A percentile compares a stretch with the other conserved stretches of the same genome.
Evolutionary conservation across 192 early-diverging fungal species (phyloP).

Genomic region (Backusella tarrabulga): DNA sequence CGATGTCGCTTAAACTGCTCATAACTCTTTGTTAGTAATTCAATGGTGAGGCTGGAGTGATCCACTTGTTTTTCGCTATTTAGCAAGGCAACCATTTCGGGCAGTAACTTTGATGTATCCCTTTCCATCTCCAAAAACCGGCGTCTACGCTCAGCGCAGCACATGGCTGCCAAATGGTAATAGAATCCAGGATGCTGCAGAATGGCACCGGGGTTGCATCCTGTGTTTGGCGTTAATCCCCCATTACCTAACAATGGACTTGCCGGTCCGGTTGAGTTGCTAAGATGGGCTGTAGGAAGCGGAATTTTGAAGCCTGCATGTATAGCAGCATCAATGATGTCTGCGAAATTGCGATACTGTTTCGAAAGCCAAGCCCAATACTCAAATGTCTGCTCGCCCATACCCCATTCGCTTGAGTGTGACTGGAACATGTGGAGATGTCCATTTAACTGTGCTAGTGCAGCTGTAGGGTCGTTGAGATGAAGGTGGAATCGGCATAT

Average conservation of each 20-base stretch:
- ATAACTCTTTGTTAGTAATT: slow-evolving; percentile 88
- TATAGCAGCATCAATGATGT: slow-evolving; percentile 68
- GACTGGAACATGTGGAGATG: slow-evolving; percentile 64
- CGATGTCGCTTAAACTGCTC: slow-evolving; percentile 81
- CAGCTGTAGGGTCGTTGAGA: slow-evolving; percentile 62
- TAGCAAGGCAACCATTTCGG: slow-evolving; percentile 8
- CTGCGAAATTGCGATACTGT: slow-evolving; percentile 82
- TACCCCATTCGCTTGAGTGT: slow-evolving; percentile 55
- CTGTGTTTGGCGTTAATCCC: slow-evolving; percentile 24
- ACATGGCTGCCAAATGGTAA: slow-evolving; percentile 74
- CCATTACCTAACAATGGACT: slow-evolving; percentile 24
- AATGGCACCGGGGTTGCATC: slow-evolving; percentile 61
- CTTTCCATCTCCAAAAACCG: slow-evolving; percentile 50
- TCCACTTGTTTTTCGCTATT: slow-evolving; percentile 55
- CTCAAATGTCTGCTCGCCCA: slow-evolving; percentile 77
- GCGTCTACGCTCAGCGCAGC: slow-evolving; percentile 67
- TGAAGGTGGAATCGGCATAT: slow-evolving; percentile 78
- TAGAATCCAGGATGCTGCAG: slow-evolving; percentile 88
- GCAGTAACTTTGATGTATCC: background rate
- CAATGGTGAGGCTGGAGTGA: slow-evolving; percentile 71
- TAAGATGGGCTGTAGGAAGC: slow-evolving; percentile 46
- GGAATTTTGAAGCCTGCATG: slow-evolving; percentile 70
- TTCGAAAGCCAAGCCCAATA: slow-evolving; percentile 86
- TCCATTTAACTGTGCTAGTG: slow-evolving; percentile 66
- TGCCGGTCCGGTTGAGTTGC: slow-evolving; percentile 23